A percentile compares a stretch with the other conserved stretches of the same genome.
Evolutionary conservation across 805 yeast species (phyloP).

Genomic region (Saccharomycopsis fibuligera): DNA sequence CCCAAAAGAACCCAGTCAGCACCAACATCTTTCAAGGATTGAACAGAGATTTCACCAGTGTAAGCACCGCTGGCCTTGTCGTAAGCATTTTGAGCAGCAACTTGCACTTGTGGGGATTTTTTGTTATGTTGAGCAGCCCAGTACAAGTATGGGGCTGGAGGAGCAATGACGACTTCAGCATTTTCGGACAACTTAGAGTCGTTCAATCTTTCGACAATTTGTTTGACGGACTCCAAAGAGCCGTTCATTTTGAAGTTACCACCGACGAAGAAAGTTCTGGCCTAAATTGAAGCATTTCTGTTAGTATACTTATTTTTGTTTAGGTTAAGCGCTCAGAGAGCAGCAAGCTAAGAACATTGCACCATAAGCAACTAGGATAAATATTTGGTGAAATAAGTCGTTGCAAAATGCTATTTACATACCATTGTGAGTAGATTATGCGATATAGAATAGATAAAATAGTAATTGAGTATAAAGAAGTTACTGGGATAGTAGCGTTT

Average conservation of each 20-base stretch:
- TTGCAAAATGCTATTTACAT: too few species aligned
- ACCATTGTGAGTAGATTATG: too few species aligned
- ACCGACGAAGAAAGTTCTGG: conserved; percentile 94
- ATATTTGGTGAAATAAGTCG: too few species aligned
- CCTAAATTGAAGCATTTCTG: conserved; percentile 39
- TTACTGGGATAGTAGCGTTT: too few species aligned
- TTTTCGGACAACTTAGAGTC: conserved; percentile 63
- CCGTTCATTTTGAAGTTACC: conserved; percentile 99
- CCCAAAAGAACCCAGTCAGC: conserved; percentile 94
- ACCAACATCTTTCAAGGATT: conserved; percentile 83
- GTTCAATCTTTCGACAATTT: conserved; percentile 81
- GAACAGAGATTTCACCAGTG: conserved; percentile 95
- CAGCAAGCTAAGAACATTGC: too few species aligned
- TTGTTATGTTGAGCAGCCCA: conserved; percentile 64
- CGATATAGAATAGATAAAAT: too few species aligned
- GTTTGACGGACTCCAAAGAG: conserved; percentile 73
- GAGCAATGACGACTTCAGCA: conserved; percentile 92
- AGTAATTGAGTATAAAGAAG: too few species aligned
- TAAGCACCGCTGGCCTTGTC: conserved; percentile 88
- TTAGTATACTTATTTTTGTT: too few species aligned
- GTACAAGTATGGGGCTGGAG: conserved; percentile 89
- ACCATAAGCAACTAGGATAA: too few species aligned
- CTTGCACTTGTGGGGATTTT: conserved; percentile 60
- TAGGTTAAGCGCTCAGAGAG: too few species aligned
- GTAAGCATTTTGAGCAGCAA: conserved; percentile 90